Conservation (phyloP, 1,284 basidiomycete genomes). For the Moniliophthora roreri region DNA sequence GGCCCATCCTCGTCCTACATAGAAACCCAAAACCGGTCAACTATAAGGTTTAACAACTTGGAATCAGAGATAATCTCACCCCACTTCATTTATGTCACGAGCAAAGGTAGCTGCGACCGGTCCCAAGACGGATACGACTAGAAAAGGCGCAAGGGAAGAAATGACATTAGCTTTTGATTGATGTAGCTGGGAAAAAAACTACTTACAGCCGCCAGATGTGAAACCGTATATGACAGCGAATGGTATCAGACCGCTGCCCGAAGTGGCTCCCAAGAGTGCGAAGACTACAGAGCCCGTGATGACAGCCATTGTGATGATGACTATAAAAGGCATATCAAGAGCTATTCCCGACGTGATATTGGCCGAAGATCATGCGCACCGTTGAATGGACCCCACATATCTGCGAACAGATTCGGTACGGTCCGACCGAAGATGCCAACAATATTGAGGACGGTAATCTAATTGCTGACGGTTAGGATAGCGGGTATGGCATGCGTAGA, state of each 20-base stretch:
- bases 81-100: constrained; percentile 20
- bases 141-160: not conserved
- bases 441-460: constrained; percentile 38
- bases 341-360: not conserved
- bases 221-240: constrained; percentile 30
- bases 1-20: constrained; percentile 18
- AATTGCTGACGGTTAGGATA: constrained; percentile 13
- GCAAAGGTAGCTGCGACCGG: constrained; percentile 20
- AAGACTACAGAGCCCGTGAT: constrained; percentile 23
- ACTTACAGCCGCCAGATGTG: constrained; percentile 24
- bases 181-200: not conserved
- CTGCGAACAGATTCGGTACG: constrained; percentile 37
- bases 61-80: constrained; percentile 12
- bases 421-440: constrained; percentile 41
- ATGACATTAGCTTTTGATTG: not conserved
- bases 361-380: constrained; percentile 19
- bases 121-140: constrained; percentile 17
- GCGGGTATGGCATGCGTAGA: not conserved
- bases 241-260: constrained; percentile 20
- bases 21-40: not conserved
- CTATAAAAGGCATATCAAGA: constrained; percentile 3
- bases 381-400: constrained; percentile 36
- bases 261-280: constrained; percentile 23
- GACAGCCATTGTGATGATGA: constrained; percentile 17
- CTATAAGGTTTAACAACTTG: not conserved